phyloP scores from a whole-genome alignment of 768 basidiomycete species.

The Termitomyces sp. region DNA sequence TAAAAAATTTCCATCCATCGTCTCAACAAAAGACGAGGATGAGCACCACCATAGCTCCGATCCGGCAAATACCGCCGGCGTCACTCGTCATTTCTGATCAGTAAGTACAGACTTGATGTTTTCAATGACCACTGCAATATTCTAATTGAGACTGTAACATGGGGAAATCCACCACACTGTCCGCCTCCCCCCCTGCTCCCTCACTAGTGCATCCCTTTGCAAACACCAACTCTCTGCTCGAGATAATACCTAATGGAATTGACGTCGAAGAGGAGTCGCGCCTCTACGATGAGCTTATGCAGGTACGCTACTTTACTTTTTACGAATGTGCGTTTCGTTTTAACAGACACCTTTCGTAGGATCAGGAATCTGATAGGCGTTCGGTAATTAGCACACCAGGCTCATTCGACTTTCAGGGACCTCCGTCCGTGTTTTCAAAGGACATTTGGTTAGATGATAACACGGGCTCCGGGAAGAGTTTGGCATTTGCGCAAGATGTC shows the following conservation, averaged over 20 bases:
- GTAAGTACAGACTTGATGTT: no score
- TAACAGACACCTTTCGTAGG: background rate
- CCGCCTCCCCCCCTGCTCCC: constrained; percentile 1
- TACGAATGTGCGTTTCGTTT: background rate
- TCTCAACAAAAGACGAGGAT: no score
- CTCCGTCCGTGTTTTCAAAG: constrained; percentile 55
- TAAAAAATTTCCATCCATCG: no score
- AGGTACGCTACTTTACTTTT: constrained; percentile 13
- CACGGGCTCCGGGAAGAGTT: constrained; percentile 44
- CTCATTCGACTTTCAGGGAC: constrained; percentile 21
- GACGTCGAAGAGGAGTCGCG: constrained; percentile 64
- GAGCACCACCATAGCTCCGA: no score
- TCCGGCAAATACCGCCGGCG: background rate
- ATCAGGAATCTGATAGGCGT: constrained; percentile 6
- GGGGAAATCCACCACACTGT: constrained; percentile 2
- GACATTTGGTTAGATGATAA: constrained; percentile 71
- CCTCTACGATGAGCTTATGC: constrained; percentile 60
- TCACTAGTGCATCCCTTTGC: constrained; percentile 35
- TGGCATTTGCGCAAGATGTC: constrained; percentile 59
- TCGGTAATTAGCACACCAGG: constrained; percentile 17
- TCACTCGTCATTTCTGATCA: background rate
- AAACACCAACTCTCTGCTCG: constrained; percentile 40
- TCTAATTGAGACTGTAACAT: background rate
- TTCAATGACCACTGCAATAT: background rate
- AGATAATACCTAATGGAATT: constrained; percentile 50